Evolutionary conservation across 148 eudicot genomes (phyloP).

Genomic region (Selenicereus undatus): DNA sequence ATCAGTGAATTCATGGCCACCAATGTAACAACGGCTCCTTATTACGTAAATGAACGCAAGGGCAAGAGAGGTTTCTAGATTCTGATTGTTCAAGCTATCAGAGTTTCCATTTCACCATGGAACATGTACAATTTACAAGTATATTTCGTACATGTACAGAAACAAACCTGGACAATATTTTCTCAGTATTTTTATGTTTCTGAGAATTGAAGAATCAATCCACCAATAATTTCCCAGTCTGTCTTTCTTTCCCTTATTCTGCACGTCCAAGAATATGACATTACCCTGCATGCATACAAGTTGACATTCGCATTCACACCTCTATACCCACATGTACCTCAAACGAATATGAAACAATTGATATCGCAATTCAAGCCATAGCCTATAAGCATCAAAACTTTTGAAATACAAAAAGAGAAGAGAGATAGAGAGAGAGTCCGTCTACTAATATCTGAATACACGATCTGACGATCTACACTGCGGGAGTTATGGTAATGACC

Average conservation of each 20-base stretch:
- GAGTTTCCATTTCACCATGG: not conserved
- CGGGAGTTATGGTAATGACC: no score
- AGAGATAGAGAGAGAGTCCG: no score
- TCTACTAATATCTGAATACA: no score
- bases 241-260: not conserved
- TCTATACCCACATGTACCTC: no score
- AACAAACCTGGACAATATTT: no score
- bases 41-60: not conserved
- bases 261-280: not conserved
- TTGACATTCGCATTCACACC: slow-evolving; percentile 13
- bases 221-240: not conserved
- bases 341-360: no score
- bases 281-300: not conserved
- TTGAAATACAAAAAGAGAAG: no score
- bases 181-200: not conserved
- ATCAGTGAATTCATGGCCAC: not conserved
- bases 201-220: not conserved
- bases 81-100: not conserved
- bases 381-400: no score
- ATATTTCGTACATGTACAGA: not conserved
- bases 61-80: slow-evolving; percentile 3
- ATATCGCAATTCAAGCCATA: no score
- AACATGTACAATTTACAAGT: not conserved
- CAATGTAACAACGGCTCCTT: not conserved
- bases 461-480: no score